Evolutionary conservation across 1,139 yeast genomes (phyloP).

Genomic region (Meyerozyma smithsonii): DNA sequence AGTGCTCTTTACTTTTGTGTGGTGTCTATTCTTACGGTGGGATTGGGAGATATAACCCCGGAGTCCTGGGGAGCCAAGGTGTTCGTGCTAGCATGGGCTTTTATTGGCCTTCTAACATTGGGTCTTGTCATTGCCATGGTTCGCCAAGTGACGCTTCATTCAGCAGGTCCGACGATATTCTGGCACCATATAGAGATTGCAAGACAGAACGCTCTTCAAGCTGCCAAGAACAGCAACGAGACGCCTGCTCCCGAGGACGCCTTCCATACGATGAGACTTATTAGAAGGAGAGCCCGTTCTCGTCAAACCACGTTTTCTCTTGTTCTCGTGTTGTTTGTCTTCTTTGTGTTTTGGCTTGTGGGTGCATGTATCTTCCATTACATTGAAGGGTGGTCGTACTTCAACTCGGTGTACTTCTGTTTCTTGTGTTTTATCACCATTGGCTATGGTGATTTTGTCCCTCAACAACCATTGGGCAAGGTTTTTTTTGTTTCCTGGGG

Average conservation of each 20-base stretch:
- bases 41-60: constrained; percentile 72
- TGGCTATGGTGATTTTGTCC: constrained; percentile 79
- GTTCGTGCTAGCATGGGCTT: constrained; percentile 55
- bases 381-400: constrained; percentile 66
- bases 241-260: constrained; percentile 34
- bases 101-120: constrained; percentile 64
- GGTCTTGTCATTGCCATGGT: constrained; percentile 73
- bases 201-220: constrained; percentile 15
- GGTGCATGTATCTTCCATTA: constrained; percentile 63
- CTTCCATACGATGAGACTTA: constrained; percentile 49
- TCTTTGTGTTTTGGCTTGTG: constrained; percentile 58
- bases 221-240: constrained; percentile 15
- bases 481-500: constrained; percentile 79
- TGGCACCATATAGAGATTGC: constrained; percentile 55
- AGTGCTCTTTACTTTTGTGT: constrained; percentile 65
- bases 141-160: constrained; percentile 54
- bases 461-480: constrained; percentile 58
- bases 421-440: constrained; percentile 72
- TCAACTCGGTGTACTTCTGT: constrained; percentile 66
- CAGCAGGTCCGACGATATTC: constrained; percentile 57
- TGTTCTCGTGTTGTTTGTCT: constrained; percentile 37
- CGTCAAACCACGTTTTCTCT: constrained; percentile 32
- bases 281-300: constrained; percentile 35
- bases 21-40: constrained; percentile 72
- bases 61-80: constrained; percentile 47